Evolutionary conservation across 805 yeast species (phyloP).

Genomic region (Saturnispora mendoncae): DNA sequence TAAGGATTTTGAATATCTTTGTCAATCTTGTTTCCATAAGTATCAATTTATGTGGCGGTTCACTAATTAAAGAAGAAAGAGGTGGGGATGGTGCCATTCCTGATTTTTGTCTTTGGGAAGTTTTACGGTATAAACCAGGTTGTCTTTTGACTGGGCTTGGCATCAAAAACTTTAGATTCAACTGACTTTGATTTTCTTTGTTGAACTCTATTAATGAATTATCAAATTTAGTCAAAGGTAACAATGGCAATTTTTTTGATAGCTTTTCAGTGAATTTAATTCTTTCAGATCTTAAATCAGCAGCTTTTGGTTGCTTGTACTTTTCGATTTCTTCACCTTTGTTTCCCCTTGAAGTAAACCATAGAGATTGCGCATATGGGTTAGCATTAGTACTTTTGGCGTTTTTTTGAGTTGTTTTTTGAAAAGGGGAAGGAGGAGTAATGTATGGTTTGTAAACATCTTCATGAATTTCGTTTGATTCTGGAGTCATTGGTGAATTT

Average conservation of each 20-base stretch:
- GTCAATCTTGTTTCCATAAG: conserved; percentile 7
- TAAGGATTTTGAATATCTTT: conserved; percentile 8
- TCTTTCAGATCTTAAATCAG: not conserved
- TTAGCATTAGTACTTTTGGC: conserved; percentile 17
- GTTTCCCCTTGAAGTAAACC: conserved; percentile 31
- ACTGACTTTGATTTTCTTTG: too few relatives aligned
- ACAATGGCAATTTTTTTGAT: not conserved
- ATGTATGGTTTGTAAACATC: conserved; percentile 13
- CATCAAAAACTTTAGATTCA: not conserved
- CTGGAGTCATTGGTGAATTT: not conserved
- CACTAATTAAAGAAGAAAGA: too few relatives aligned
- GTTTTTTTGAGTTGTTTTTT: conserved; percentile 7
- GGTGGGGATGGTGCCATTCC: too few relatives aligned
- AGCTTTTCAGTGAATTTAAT: not conserved
- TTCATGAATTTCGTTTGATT: conserved; percentile 2
- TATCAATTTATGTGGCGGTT: conserved; percentile 9
- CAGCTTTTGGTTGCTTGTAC: not conserved
- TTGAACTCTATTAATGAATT: not conserved
- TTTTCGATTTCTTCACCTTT: conserved; percentile 28
- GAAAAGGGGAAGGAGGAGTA: conserved; percentile 16
- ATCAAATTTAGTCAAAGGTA: not conserved
- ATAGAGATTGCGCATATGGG: conserved; percentile 37
- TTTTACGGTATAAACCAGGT: not conserved
- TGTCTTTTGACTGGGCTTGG: conserved; percentile 1
- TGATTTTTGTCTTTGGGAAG: not conserved